phyloP scores from a whole-genome alignment of 1,284 basidiomycete genomes.

The Cutaneotrichosporon dermatis region DNA sequence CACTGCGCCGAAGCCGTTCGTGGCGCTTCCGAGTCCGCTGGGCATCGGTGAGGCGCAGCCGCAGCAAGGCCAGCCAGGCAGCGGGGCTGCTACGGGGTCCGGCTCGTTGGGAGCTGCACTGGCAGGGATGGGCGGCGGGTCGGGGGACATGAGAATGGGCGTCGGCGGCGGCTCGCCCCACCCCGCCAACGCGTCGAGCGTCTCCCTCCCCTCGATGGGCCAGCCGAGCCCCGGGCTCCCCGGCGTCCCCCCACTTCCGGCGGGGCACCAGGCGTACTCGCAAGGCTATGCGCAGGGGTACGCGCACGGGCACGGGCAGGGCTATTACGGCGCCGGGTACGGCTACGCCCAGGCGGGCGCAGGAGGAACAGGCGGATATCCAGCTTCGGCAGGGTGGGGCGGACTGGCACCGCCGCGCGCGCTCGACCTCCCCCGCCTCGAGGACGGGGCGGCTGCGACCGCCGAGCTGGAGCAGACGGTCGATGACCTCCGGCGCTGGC shows the following conservation, averaged over 20 bases:
- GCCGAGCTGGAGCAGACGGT: conserved; percentile 68
- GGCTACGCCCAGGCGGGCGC: no score
- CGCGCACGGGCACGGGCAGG: no score
- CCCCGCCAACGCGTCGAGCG: background rate
- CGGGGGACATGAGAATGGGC: no score
- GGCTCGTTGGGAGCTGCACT: no score
- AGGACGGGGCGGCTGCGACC: conserved; percentile 46
- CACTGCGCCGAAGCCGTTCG: conserved; percentile 33
- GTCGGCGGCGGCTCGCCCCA: no score
- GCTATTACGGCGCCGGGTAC: no score
- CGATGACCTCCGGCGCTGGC: conserved; percentile 73
- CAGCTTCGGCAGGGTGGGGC: background rate
- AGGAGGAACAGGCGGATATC: no score
- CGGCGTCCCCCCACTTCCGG: no score
- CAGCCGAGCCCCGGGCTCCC: no score
- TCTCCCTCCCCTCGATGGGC: background rate
- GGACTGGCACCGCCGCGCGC: conserved; percentile 1
- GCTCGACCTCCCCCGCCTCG: conserved; percentile 11
- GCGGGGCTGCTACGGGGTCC: background rate
- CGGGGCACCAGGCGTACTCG: no score
- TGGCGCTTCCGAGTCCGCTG: conserved; percentile 53
- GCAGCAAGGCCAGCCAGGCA: background rate
- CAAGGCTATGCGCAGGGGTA: no score
- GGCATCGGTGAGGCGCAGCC: conserved; percentile 15
- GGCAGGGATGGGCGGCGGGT: no score